phyloP scores from a whole-genome alignment of 164 flowering plant species.

The Annona squamosa region DNA sequence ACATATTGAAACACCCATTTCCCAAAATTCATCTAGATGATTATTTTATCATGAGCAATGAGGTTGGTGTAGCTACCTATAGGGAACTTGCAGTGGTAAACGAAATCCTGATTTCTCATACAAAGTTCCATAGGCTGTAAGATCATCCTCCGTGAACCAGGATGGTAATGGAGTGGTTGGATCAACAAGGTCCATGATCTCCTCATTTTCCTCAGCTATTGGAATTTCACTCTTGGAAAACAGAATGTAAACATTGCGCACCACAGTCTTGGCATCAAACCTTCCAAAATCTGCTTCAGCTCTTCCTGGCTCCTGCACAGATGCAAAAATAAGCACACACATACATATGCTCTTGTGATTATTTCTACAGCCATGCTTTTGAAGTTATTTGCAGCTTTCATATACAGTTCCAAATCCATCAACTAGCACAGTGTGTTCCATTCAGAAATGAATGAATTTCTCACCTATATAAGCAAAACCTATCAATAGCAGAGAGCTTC shows the following conservation, averaged over 20 bases:
- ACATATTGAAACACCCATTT: no score
- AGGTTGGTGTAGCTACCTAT: slow-evolving; percentile 5
- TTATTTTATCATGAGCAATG: no score
- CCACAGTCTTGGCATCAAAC: slow-evolving; percentile 41
- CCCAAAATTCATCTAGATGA: no score
- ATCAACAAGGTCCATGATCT: slow-evolving; percentile 54
- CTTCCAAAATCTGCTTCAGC: slow-evolving; percentile 58
- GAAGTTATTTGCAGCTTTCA: not conserved
- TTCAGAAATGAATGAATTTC: no score
- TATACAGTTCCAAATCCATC: not conserved
- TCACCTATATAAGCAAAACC: not conserved
- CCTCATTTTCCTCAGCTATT: slow-evolving; percentile 35
- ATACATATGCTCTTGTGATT: no score
- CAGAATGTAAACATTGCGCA: slow-evolving; percentile 46
- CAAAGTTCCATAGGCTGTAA: slow-evolving; percentile 27
- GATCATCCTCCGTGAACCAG: slow-evolving; percentile 55
- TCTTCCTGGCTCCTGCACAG: slow-evolving; percentile 39
- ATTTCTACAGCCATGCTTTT: not conserved
- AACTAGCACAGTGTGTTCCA: not conserved
- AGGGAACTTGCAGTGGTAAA: slow-evolving; percentile 49
- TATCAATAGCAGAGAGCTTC: no score
- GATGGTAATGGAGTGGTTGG: slow-evolving; percentile 44
- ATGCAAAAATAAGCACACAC: not conserved
- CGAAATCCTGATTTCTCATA: slow-evolving; percentile 53
- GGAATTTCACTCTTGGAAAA: slow-evolving; percentile 46